Percentiles rank a stretch among this genome's conserved stretches.
phyloP scores from a whole-genome alignment of 352 stramenopile species.

The Blastocystis hominis region DNA sequence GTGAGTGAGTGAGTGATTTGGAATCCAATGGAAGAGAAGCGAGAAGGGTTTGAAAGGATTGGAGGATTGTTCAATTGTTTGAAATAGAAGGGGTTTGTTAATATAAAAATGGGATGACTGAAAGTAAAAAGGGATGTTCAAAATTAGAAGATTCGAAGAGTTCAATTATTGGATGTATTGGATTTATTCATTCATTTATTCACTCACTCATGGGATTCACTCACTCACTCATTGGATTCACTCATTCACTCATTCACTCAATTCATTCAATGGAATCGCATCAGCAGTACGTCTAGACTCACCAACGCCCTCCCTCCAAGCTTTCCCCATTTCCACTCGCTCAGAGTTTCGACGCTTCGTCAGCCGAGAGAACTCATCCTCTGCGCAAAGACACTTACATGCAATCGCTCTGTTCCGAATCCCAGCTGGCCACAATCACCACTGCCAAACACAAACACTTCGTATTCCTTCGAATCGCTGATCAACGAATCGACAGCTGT shows the following conservation, averaged over 20 bases:
- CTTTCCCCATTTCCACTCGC: too few relatives aligned
- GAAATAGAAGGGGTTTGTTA: too few relatives aligned
- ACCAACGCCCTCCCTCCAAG: too few relatives aligned
- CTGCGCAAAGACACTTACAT: neutral
- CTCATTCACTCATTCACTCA: too few relatives aligned
- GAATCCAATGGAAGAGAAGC: too few relatives aligned
- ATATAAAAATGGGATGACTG: neutral
- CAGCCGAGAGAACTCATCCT: slow-evolving; percentile 38
- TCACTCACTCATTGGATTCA: too few relatives aligned
- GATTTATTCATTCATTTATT: too few relatives aligned
- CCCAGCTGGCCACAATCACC: slow-evolving; percentile 35
- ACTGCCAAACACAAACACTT: slow-evolving; percentile 30
- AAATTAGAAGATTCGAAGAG: neutral
- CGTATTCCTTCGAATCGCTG: slow-evolving; percentile 10
- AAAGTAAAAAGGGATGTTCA: neutral
- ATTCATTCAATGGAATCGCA: too few relatives aligned
- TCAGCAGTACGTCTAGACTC: too few relatives aligned
- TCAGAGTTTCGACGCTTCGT: neutral
- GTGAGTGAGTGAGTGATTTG: neutral
- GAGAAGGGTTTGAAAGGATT: too few relatives aligned
- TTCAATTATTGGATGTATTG: neutral
- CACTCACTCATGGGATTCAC: too few relatives aligned
- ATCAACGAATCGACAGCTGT: neutral
- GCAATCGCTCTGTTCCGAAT: neutral
- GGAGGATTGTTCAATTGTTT: too few relatives aligned